These are phyloP conservation scores for Camelina hispida DNA, from an alignment of 345 rosid species.

Conservation along the genomic window DNA sequence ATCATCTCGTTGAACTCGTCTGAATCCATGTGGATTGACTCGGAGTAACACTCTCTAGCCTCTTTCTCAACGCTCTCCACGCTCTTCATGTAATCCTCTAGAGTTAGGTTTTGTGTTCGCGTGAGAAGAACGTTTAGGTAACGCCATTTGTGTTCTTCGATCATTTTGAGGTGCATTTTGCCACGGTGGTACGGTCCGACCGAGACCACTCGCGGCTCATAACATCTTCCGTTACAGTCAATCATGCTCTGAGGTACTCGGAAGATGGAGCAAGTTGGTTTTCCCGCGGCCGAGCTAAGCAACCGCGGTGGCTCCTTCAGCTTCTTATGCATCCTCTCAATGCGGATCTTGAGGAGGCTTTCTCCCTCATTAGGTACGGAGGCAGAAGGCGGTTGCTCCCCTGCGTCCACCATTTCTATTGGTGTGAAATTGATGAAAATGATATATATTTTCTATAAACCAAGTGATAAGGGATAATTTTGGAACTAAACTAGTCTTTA, in stretches of 20 bases:
- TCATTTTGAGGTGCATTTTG: slow-evolving; percentile 54
- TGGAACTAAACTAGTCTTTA: background rate
- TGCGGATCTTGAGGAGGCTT: slow-evolving; percentile 34
- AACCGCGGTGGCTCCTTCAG: slow-evolving; percentile 39
- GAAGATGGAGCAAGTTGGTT: slow-evolving; percentile 46
- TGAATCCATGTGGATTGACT: slow-evolving; percentile 46
- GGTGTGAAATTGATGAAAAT: slow-evolving; percentile 13
- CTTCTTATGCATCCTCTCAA: slow-evolving; percentile 42
- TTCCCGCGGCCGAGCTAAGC: slow-evolving; percentile 45
- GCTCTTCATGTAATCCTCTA: slow-evolving; percentile 56
- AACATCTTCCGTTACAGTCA: slow-evolving; percentile 60
- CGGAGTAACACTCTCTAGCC: slow-evolving; percentile 75
- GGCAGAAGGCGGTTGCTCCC: slow-evolving; percentile 5
- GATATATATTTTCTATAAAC: background rate
- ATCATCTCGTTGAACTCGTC: slow-evolving; percentile 69
- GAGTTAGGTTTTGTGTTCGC: slow-evolving; percentile 45
- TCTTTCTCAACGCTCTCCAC: slow-evolving; percentile 49
- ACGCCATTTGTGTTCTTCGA: slow-evolving; percentile 85
- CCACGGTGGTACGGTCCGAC: slow-evolving; percentile 78
- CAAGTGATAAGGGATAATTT: slow-evolving; percentile 22
- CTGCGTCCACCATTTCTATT: slow-evolving; percentile 19
- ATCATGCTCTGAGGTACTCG: slow-evolving; percentile 52
- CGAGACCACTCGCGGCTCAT: slow-evolving; percentile 72
- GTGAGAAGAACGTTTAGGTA: slow-evolving; percentile 56
- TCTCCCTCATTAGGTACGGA: slow-evolving; percentile 27